Percentiles rank a stretch among this genome's conserved stretches.
Evolutionary conservation across 768 basidiomycete species (phyloP).

Genomic region (Cytidiella melzeri): DNA sequence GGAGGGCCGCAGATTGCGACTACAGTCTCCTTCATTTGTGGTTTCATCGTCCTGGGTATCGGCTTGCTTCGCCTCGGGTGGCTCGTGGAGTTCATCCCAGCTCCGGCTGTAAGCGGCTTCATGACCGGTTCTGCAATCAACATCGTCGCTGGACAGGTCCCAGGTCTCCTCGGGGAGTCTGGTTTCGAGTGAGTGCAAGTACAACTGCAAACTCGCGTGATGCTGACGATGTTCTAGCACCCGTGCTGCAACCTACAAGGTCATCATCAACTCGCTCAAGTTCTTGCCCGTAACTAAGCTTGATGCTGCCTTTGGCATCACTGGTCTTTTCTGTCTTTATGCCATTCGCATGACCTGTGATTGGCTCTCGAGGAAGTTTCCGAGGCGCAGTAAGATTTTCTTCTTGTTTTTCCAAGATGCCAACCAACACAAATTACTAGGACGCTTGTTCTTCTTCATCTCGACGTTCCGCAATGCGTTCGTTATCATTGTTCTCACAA

Average conservation of each 20-base stretch:
- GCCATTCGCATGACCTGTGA: constrained; percentile 55
- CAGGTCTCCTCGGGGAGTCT: constrained; percentile 81
- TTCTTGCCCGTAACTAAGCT: constrained; percentile 61
- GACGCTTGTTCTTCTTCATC: constrained; percentile 71
- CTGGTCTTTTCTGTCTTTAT: constrained; percentile 68
- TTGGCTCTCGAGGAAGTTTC: constrained; percentile 48
- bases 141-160: constrained; percentile 84
- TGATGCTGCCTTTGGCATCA: constrained; percentile 88
- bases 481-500: constrained; percentile 80
- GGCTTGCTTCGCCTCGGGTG: constrained; percentile 89
- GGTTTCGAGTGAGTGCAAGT: constrained; percentile 65
- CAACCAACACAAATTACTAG: too few species aligned
- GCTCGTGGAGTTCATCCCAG: constrained; percentile 92
- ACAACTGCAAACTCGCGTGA: constrained; percentile 2
- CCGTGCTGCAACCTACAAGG: constrained; percentile 74
- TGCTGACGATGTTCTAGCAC: constrained; percentile 44
- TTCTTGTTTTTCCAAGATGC: too few species aligned
- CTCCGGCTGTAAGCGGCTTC: constrained; percentile 80
- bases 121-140: constrained; percentile 98
- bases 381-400: constrained; percentile 44
- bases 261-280: constrained; percentile 92
- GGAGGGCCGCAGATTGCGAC: constrained; percentile 72
- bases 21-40: constrained; percentile 77
- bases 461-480: constrained; percentile 78
- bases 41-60: constrained; percentile 86